Conservation (phyloP, 2,329 filamentous ascomycete species). For the Emericellopsis cladophorae region DNA sequence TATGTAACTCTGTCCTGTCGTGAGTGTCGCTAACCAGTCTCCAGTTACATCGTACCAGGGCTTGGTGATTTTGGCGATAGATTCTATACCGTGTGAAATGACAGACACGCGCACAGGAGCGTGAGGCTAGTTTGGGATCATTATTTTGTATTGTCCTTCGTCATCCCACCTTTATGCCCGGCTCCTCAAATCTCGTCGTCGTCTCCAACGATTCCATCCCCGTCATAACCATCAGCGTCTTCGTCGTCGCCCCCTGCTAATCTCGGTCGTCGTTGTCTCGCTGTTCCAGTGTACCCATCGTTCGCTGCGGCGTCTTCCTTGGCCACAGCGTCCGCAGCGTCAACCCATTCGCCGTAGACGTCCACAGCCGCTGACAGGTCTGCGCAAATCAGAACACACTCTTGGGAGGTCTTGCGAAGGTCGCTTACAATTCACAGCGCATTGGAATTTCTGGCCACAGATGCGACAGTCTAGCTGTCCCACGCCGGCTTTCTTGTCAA, state of each 20-base stretch:
- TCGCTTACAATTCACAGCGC: slow-evolving; percentile 72
- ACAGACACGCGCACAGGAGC: neutral
- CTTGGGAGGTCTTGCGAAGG: neutral
- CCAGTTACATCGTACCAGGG: slow-evolving; percentile 87
- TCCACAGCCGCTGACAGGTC: slow-evolving; percentile 86
- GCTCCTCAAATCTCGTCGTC: slow-evolving; percentile 30
- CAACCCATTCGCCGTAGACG: slow-evolving; percentile 97
- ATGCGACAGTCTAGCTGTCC: slow-evolving; percentile 82
- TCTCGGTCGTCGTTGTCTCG: slow-evolving; percentile 4
- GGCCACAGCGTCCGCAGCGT: slow-evolving; percentile 52
- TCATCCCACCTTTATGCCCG: too few species aligned
- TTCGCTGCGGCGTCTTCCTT: slow-evolving; percentile 25
- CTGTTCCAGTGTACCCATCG: slow-evolving; percentile 13
- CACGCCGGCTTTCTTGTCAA: slow-evolving; percentile 85
- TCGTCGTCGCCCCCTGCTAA: slow-evolving; percentile 20
- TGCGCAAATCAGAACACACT: slow-evolving; percentile 19
- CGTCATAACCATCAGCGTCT: slow-evolving; percentile 36
- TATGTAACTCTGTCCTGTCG: slow-evolving; percentile 28
- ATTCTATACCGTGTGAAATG: slow-evolving; percentile 72
- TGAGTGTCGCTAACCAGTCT: slow-evolving; percentile 18
- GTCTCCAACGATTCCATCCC: slow-evolving; percentile 37
- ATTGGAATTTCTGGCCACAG: slow-evolving; percentile 89
- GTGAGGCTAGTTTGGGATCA: neutral
- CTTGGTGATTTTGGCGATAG: slow-evolving; percentile 92
- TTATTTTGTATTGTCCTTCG: too few species aligned